phyloP scores from a whole-genome alignment of 2,329 filamentous ascomycete species.

The Fusarium xylarioides region DNA sequence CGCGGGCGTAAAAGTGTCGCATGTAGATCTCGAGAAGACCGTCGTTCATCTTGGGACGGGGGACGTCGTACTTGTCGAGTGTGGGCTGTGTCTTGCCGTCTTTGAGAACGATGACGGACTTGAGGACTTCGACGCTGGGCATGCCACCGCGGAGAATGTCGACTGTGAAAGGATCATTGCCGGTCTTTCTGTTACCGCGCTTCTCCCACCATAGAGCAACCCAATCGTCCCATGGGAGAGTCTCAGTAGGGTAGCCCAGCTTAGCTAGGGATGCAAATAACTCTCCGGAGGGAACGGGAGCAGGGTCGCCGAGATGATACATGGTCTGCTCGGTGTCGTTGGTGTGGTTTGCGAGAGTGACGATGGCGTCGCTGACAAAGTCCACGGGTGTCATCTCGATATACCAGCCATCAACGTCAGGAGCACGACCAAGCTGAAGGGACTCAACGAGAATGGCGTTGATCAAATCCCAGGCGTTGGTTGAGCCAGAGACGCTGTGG shows the following conservation, averaged over 20 bases:
- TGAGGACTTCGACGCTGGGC: constrained; percentile 77
- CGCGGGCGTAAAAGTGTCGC: constrained; percentile 81
- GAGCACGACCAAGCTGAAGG: constrained; percentile 74
- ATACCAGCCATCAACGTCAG: constrained; percentile 77
- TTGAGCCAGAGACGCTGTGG: constrained; percentile 77
- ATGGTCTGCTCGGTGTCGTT: constrained; percentile 69
- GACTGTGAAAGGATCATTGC: constrained; percentile 77
- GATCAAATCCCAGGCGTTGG: constrained; percentile 81
- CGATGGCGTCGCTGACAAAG: constrained; percentile 79
- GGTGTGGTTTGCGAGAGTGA: constrained; percentile 72
- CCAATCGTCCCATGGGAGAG: constrained; percentile 77
- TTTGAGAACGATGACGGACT: constrained; percentile 76
- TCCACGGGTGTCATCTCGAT: constrained; percentile 88
- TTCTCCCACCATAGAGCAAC: constrained; percentile 77
- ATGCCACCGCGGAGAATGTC: constrained; percentile 84
- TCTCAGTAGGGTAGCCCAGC: constrained; percentile 76
- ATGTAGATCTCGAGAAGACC: constrained; percentile 80
- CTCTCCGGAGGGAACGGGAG: constrained; percentile 70
- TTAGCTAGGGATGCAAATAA: constrained; percentile 72
- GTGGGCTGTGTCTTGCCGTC: constrained; percentile 73
- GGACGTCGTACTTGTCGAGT: constrained; percentile 60
- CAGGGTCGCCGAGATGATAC: constrained; percentile 79
- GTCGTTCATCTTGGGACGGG: constrained; percentile 74
- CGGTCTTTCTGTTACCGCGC: constrained; percentile 69
- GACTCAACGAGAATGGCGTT: constrained; percentile 82